Evolutionary conservation across 176 grass and related monocot species (phyloP), one percentile per base, ranked within the genome.

Genomic region (Carex myosuroides): DNA sequence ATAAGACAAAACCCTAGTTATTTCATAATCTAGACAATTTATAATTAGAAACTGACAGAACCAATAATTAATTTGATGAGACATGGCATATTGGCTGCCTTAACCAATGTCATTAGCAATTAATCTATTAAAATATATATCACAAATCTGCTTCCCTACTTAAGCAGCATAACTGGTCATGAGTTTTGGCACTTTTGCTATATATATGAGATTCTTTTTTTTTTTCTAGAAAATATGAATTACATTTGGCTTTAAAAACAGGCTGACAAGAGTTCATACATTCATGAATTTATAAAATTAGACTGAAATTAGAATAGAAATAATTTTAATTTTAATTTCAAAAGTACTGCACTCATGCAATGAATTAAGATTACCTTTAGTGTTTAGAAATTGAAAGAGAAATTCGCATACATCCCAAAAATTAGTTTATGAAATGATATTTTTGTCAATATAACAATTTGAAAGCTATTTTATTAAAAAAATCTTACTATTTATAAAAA

Each of bases 1-100:
- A 55, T 30, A 76, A 52, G 46, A 76, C 71, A 76, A 54, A 21
- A 21, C 46, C 10, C 71, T 30, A 29, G 48, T 29, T 76, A 54
- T 46, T 22, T 62, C 60, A 75, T 75, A 52, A 21, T 24, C 70
- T 53, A 52, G 10, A 50, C 11, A 75, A 75, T 75, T 75, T 60
- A 60, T n/a, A 26, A 39, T 69, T 70, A 70, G 41, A 75, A 74
- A 73, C 17, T 74, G 20, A 53, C 42, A 53, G 21, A 55, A 17
- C 7, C 20, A 39, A 13, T 54, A 76, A 76, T 54, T 0, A 5
- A 76, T 76, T 76, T 54, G 46, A 54, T 52, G 71, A 21, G 41
- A 73, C 70, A 73, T 73, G 71, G 54, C 46, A 54, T 76, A 76
- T 26, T 76, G 48, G 71, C 30, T 54, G 21, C 7, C 46, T 76